These are phyloP conservation scores for Parastagonospora nodorum DNA, from an alignment of 2,329 filamentous ascomycete genomes.

Conservation along the genomic window DNA sequence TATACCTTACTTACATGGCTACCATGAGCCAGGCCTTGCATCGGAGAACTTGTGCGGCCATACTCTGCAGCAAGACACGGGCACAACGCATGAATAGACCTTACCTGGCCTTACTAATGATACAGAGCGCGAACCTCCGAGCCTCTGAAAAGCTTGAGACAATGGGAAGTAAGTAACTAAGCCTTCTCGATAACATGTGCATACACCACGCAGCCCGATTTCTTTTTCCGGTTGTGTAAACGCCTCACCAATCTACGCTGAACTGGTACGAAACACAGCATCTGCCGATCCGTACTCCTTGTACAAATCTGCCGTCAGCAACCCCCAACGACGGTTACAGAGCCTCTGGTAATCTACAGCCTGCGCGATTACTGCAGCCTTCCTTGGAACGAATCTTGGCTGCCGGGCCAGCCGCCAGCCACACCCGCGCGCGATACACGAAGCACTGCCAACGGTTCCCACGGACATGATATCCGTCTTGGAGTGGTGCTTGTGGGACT, in stretches of 20 bases:
- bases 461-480: neutral
- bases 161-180: too few species aligned
- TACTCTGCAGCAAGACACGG: neutral
- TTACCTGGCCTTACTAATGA: too few species aligned
- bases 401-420: conserved; percentile 1
- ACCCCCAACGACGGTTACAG: neutral
- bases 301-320: neutral
- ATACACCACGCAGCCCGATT: neutral
- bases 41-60: neutral
- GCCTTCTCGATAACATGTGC: too few species aligned
- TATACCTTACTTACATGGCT: neutral
- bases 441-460: conserved; percentile 2
- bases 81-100: too few species aligned
- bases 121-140: too few species aligned
- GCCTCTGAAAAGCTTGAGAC: too few species aligned
- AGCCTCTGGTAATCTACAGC: neutral
- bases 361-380: conserved; percentile 1
- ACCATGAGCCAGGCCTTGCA: neutral
- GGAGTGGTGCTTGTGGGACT: neutral
- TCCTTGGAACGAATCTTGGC: conserved; percentile 3
- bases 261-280: neutral
- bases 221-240: too few species aligned
- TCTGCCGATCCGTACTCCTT: neutral
- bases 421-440: neutral
- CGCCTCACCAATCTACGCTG: neutral